Percentiles rank a stretch among this genome's conserved stretches.
phyloP scores from a whole-genome alignment of 352 stramenopile species.

The Albugo candida region DNA sequence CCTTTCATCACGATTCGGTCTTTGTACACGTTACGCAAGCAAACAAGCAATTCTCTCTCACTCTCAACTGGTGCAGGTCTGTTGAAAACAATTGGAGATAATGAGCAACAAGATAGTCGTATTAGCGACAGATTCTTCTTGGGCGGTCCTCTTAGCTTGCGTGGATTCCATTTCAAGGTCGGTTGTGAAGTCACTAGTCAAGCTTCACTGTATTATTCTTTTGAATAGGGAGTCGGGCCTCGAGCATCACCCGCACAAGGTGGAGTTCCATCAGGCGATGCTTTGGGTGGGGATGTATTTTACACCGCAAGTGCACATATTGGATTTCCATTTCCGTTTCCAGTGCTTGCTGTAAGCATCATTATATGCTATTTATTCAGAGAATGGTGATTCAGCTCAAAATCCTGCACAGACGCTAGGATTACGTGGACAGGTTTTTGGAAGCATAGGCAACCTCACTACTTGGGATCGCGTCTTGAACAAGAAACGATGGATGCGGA shows the following conservation, averaged over 20 bases:
- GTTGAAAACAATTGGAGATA: constrained; percentile 54
- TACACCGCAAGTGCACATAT: constrained; percentile 73
- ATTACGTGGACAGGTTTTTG: constrained; percentile 76
- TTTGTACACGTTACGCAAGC: too few species aligned
- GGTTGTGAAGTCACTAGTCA: too few species aligned
- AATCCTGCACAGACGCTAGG: constrained; percentile 8
- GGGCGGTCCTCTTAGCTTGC: constrained; percentile 71
- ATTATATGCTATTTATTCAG: too few species aligned
- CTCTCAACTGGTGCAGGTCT: constrained; percentile 4
- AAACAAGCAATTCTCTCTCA: too few species aligned
- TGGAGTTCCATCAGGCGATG: constrained; percentile 60
- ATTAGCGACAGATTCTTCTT: constrained; percentile 86
- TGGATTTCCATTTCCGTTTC: constrained; percentile 66
- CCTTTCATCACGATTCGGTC: constrained; percentile 51
- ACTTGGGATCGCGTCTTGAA: constrained; percentile 70
- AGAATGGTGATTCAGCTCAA: too few species aligned
- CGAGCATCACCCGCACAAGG: constrained; percentile 73
- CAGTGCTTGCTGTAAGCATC: neutral
- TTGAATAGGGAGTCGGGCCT: constrained; percentile 38
- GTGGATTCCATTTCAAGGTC: constrained; percentile 78
- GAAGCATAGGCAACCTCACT: constrained; percentile 79
- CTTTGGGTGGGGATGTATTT: constrained; percentile 76
- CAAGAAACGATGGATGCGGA: constrained; percentile 60
- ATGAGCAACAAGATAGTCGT: constrained; percentile 46
- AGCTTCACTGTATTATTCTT: too few species aligned